phyloP scores from a whole-genome alignment of 208 protist genomes.

The Herpetomonas samuelpessoai region DNA sequence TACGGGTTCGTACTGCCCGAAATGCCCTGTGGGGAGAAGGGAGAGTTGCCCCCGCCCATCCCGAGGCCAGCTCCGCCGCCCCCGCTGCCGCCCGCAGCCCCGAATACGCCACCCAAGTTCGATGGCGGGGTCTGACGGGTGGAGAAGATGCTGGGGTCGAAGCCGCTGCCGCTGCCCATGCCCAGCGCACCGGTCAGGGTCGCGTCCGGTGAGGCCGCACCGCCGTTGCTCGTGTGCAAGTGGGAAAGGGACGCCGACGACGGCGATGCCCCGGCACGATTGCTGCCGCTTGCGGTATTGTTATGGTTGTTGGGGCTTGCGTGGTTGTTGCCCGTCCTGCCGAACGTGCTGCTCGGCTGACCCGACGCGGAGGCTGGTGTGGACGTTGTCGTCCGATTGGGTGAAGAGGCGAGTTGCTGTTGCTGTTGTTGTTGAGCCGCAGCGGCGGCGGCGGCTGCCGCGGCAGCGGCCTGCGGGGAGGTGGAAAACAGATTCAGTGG shows the following conservation, averaged over 20 bases:
- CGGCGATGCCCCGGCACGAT: too few relatives aligned
- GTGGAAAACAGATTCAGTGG: not conserved
- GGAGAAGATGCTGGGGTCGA: constrained; percentile 6
- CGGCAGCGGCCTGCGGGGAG: not conserved
- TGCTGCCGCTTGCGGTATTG: too few relatives aligned
- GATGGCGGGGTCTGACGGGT: not conserved
- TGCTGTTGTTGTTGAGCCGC: constrained; percentile 1
- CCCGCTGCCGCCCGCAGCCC: constrained; percentile 9
- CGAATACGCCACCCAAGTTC: not conserved
- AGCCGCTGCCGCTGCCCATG: not conserved
- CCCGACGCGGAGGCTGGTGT: not conserved
- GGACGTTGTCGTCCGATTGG: constrained; percentile 6
- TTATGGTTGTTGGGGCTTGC: too few relatives aligned
- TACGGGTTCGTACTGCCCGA: constrained; percentile 4
- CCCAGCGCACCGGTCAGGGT: too few relatives aligned
- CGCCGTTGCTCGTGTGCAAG: too few relatives aligned
- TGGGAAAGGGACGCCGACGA: too few relatives aligned
- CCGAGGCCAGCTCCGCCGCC: too few relatives aligned
- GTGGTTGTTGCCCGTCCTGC: too few relatives aligned
- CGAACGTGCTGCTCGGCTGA: too few relatives aligned
- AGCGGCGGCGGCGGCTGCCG: constrained; percentile 7
- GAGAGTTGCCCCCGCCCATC: constrained; percentile 3
- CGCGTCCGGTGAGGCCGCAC: too few relatives aligned
- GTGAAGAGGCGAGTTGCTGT: not conserved
- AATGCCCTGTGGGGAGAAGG: not conserved